Base-by-base conservation (phyloP, 495 filamentous ascomycete species). In the Lichina pygmaea region DNA sequence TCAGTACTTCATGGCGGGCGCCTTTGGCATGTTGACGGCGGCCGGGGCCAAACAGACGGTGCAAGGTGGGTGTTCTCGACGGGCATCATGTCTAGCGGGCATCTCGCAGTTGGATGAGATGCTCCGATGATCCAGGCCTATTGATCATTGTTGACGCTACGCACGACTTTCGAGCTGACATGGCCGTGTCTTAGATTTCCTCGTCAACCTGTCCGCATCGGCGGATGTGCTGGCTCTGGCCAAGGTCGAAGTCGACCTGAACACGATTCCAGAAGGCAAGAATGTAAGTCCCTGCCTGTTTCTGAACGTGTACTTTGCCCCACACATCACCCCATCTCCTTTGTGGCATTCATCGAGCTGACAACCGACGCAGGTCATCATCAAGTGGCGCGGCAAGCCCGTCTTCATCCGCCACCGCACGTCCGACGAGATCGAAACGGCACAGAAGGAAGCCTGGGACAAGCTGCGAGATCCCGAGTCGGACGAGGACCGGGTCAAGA, bases 381-480 rank as follows among this genome's bases (percentile, higher is more conserved):
- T 99, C 72, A 99, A 99, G 71, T 99, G 91, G 91, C 78, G 91
- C 66, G 91, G 91, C 58, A 99, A 99, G 77, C 91, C 91, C 60
- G 82, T 99, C 62, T 95, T 99, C 73, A 85, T 99, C 75, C 86
- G 91, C 60, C 91, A 99, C 77, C 83, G 91, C 52, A 99, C 91
- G 51, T 59, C 68, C 53, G 68, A 68, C 49, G 83, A 92, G 66
- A 91, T 92, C 65, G 67, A 77, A 48, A 80, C 86, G 63, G 83
- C 83, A 62, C 75, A 85, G 58, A 62, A 69, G 46, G 69, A 75
- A 55, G 73, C 85, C 54, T 73, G 86, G 65, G 62, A 78, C 55
- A 58, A 66, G 46, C 66, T 99, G 54, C 74, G 91, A 63, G 89
- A 99, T 63, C 91, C 89, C 49, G 74, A 99, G 62, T 48, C 75